Conservation (phyloP, 176 grass and related monocot genomes). For the Stipa capillata region DNA sequence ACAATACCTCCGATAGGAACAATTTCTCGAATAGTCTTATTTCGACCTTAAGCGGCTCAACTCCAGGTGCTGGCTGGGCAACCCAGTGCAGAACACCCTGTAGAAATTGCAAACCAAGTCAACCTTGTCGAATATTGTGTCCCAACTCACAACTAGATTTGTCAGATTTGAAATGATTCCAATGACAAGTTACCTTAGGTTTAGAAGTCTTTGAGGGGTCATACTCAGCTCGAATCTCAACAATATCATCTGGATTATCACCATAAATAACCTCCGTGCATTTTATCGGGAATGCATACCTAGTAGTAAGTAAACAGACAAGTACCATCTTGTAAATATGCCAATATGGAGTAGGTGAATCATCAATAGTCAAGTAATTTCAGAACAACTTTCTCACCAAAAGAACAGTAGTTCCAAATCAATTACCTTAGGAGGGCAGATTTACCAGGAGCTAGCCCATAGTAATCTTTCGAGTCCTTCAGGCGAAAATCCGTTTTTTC, state of each 20-base stretch:
- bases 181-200: constrained; percentile 54
- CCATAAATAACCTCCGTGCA: constrained; percentile 88
- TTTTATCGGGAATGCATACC: constrained; percentile 97
- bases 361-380: not conserved
- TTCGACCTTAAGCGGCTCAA: constrained; percentile 86
- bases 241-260: constrained; percentile 46
- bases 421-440: constrained; percentile 77
- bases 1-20: constrained; percentile 72
- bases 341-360: not conserved
- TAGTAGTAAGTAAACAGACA: constrained; percentile 19
- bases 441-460: constrained; percentile 95
- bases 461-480: constrained; percentile 96
- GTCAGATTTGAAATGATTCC: not conserved
- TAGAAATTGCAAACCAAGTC: constrained; percentile 18
- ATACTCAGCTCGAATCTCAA: constrained; percentile 89
- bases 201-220: constrained; percentile 89
- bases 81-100: constrained; percentile 99
- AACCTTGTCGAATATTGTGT: not conserved
- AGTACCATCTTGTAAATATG: not conserved
- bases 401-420: not conserved
- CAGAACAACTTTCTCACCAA: constrained; percentile 25
- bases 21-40: constrained; percentile 88
- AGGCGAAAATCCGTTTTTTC: constrained; percentile 90
- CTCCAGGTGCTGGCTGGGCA: constrained; percentile 65
- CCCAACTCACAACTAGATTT: not conserved